These are phyloP conservation scores for Lipomyces mesembrius DNA, from an alignment of 805 yeast genomes.

Conservation along the genomic window DNA sequence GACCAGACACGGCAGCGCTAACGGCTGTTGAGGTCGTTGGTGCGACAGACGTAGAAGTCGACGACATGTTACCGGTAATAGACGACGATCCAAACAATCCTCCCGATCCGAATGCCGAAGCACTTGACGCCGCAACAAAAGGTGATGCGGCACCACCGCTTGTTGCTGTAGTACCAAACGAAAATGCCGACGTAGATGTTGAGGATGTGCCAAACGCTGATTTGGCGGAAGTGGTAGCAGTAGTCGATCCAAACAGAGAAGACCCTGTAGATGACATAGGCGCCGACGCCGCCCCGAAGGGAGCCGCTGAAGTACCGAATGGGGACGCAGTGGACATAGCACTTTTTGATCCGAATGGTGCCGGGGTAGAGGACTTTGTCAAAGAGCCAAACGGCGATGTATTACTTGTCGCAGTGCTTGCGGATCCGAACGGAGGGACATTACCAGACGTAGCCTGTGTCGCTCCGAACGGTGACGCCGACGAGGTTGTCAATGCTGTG, in stretches of 20 bases:
- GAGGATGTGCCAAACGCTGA: constrained; percentile 21
- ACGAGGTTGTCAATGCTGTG: constrained; percentile 1
- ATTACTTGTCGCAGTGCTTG: not conserved
- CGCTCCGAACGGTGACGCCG: constrained; percentile 9
- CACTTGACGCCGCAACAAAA: not conserved
- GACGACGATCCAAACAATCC: constrained; percentile 13
- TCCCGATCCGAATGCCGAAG: constrained; percentile 8
- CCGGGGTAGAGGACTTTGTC: not conserved
- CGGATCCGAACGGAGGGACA: not conserved
- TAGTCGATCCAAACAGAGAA: constrained; percentile 17
- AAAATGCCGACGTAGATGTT: constrained; percentile 23
- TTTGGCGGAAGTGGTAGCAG: constrained; percentile 30
- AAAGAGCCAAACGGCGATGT: constrained; percentile 8
- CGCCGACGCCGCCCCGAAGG: not conserved
- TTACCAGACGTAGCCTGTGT: not conserved
- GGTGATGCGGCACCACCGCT: constrained; percentile 18
- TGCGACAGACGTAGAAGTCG: constrained; percentile 22
- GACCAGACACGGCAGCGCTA: constrained; percentile 7
- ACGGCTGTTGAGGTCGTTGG: constrained; percentile 20
- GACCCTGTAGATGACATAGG: constrained; percentile 7
- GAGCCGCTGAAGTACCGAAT: constrained; percentile 9
- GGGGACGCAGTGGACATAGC: constrained; percentile 11
- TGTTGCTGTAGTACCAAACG: constrained; percentile 34
- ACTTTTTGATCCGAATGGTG: constrained; percentile 6
- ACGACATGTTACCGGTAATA: not conserved